phyloP scores from a whole-genome alignment of 805 yeast species.

The Kazachstania bromeliacearum region DNA sequence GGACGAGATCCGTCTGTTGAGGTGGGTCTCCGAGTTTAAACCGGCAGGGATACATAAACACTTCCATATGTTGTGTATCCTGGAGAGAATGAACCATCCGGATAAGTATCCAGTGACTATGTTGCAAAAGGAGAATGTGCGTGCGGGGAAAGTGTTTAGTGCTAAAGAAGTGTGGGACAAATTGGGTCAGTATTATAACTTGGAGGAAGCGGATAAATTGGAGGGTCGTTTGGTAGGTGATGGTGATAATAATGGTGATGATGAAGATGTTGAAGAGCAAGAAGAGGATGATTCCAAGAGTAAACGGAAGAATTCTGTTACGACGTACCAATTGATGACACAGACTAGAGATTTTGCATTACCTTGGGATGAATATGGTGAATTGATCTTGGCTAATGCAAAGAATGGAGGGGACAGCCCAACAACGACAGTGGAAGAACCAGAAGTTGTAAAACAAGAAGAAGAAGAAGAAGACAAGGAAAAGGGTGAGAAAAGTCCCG shows the following conservation, averaged over 20 bases:
- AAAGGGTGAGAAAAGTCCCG: neutral
- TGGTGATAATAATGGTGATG: neutral
- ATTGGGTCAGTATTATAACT: slow-evolving; percentile 43
- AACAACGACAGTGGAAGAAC: neutral
- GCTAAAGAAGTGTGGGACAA: slow-evolving; percentile 50
- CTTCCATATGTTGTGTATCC: slow-evolving; percentile 32
- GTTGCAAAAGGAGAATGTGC: slow-evolving; percentile 20
- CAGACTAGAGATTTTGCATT: slow-evolving; percentile 28
- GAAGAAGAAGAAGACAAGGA: neutral
- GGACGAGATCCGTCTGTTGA: slow-evolving; percentile 53
- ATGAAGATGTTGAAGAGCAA: slow-evolving; percentile 2
- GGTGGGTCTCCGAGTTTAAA: slow-evolving; percentile 53
- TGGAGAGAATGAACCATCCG: slow-evolving; percentile 32
- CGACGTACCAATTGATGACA: slow-evolving; percentile 4
- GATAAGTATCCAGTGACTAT: slow-evolving; percentile 32
- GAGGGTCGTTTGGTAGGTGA: slow-evolving; percentile 29
- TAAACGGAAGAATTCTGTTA: slow-evolving; percentile 1
- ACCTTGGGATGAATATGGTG: slow-evolving; percentile 40
- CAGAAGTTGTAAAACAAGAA: neutral
- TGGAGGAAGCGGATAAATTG: slow-evolving; percentile 47
- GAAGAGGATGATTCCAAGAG: slow-evolving; percentile 1
- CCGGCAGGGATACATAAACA: slow-evolving; percentile 54
- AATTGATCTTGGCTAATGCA: slow-evolving; percentile 33
- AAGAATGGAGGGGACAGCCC: slow-evolving; percentile 9
- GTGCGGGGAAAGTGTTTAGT: slow-evolving; percentile 27